Percentiles rank a stretch among this genome's conserved stretches.
Evolutionary conservation across 164 flowering plant species (phyloP).

Genomic region (Vitis rotundifolia): DNA sequence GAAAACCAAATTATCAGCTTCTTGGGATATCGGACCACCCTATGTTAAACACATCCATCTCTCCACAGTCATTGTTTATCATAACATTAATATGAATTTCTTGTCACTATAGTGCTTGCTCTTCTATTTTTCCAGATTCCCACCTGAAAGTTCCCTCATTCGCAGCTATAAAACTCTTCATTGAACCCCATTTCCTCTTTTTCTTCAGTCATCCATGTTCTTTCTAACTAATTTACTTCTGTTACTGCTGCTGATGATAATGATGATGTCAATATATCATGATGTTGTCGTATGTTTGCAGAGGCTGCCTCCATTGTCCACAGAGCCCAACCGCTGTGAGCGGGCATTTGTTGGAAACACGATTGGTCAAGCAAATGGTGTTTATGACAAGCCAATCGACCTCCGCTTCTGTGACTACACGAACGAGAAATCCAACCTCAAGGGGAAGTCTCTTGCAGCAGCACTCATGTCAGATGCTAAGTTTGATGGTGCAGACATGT

Average conservation of each 20-base stretch:
- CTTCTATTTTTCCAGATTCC: background rate
- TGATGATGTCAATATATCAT: background rate
- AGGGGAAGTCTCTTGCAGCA: slow-evolving; percentile 91
- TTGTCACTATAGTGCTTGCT: background rate
- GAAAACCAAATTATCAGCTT: background rate
- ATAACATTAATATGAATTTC: background rate
- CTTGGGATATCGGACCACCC: no score
- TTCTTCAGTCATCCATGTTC: no score
- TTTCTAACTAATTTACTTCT: no score
- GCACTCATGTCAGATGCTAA: slow-evolving; percentile 96
- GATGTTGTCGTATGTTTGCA: slow-evolving; percentile 9
- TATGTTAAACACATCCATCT: background rate
- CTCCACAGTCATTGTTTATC: no score
- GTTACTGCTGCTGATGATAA: no score
- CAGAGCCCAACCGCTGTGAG: slow-evolving; percentile 88
- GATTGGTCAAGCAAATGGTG: slow-evolving; percentile 98
- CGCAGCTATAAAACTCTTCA: no score
- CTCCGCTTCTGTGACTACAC: slow-evolving; percentile 92
- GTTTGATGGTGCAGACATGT: slow-evolving; percentile 98
- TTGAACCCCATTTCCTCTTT: no score
- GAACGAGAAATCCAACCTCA: slow-evolving; percentile 84
- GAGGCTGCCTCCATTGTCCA: slow-evolving; percentile 86
- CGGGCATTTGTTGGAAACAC: slow-evolving; percentile 94
- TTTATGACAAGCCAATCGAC: slow-evolving; percentile 90
- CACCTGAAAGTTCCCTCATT: background rate